phyloP scores from a whole-genome alignment of 2,329 filamentous ascomycete genomes.

The Davidsoniella australis region DNA sequence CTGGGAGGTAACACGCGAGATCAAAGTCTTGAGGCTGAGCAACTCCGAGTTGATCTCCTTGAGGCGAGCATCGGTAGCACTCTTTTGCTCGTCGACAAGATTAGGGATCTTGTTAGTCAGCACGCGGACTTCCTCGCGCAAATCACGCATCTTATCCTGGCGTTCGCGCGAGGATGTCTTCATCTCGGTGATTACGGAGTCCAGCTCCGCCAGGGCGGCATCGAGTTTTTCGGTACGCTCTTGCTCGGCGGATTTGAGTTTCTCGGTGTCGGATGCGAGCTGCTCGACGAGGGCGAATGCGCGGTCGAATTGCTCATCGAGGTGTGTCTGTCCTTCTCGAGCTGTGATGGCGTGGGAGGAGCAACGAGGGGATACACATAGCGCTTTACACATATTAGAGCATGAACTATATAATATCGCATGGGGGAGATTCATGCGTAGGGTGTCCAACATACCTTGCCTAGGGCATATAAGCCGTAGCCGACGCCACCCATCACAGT shows the following conservation, averaged over 20 bases:
- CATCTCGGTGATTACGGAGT: constrained; percentile 63
- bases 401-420: not conserved
- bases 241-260: constrained; percentile 73
- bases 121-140: constrained; percentile 70
- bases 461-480: constrained; percentile 75
- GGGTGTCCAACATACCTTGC: constrained; percentile 44
- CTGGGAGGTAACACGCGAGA: constrained; percentile 39
- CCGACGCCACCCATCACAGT: constrained; percentile 80
- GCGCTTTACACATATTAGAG: constrained; percentile 33
- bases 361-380: constrained; percentile 84
- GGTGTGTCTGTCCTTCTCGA: constrained; percentile 80
- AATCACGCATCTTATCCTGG: constrained; percentile 72
- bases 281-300: constrained; percentile 87
- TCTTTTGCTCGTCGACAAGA: constrained; percentile 75
- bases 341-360: constrained; percentile 80
- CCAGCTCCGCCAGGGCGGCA: constrained; percentile 63
- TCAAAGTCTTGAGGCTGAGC: constrained; percentile 78
- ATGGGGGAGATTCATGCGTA: not conserved
- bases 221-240: constrained; percentile 72
- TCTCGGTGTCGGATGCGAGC: constrained; percentile 73
- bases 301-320: constrained; percentile 85
- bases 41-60: constrained; percentile 77
- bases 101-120: constrained; percentile 77
- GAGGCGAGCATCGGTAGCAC: constrained; percentile 61
- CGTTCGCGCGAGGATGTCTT: constrained; percentile 66